Conservation (phyloP, 495 filamentous ascomycete genomes). For the Xylaria bambusicola region DNA sequence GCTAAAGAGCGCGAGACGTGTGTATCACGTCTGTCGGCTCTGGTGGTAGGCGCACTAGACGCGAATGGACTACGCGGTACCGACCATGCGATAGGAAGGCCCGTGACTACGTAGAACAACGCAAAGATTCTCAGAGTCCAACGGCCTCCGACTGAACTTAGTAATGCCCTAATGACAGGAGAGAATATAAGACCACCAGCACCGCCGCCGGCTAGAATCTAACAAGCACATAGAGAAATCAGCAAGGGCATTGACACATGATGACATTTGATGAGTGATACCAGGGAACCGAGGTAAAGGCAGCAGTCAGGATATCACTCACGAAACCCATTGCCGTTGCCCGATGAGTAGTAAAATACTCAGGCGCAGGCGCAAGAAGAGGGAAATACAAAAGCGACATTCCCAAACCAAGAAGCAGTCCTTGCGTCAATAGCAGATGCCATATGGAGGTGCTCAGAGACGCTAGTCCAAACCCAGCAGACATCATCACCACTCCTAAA, state of each 20-base stretch:
- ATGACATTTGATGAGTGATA: neutral
- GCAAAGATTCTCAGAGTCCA: slow-evolving; percentile 56
- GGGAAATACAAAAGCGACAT: slow-evolving; percentile 54
- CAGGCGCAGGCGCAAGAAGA: slow-evolving; percentile 46
- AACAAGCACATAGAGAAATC: neutral
- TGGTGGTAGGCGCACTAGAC: slow-evolving; percentile 14
- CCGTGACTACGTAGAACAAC: slow-evolving; percentile 45
- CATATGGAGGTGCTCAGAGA: slow-evolving; percentile 40
- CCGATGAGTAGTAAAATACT: slow-evolving; percentile 52
- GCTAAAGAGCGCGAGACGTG: slow-evolving; percentile 45
- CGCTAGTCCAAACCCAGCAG: slow-evolving; percentile 39
- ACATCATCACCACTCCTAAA: slow-evolving; percentile 39
- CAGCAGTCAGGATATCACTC: slow-evolving; percentile 12
- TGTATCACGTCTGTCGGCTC: slow-evolving; percentile 35
- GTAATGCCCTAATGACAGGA: slow-evolving; percentile 50
- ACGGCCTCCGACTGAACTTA: slow-evolving; percentile 51
- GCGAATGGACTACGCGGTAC: slow-evolving; percentile 45
- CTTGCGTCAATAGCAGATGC: slow-evolving; percentile 53
- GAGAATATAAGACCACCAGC: slow-evolving; percentile 48
- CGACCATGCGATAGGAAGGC: slow-evolving; percentile 48
- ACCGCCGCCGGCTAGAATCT: slow-evolving; percentile 47
- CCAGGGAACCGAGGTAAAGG: slow-evolving; percentile 22
- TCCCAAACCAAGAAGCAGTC: slow-evolving; percentile 49
- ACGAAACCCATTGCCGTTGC: slow-evolving; percentile 53
- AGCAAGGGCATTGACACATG: neutral